A percentile compares a stretch with the other conserved stretches of the same genome.
Conservation (phyloP, 164 flowering plant species). For the Vitis amurensis region DNA sequence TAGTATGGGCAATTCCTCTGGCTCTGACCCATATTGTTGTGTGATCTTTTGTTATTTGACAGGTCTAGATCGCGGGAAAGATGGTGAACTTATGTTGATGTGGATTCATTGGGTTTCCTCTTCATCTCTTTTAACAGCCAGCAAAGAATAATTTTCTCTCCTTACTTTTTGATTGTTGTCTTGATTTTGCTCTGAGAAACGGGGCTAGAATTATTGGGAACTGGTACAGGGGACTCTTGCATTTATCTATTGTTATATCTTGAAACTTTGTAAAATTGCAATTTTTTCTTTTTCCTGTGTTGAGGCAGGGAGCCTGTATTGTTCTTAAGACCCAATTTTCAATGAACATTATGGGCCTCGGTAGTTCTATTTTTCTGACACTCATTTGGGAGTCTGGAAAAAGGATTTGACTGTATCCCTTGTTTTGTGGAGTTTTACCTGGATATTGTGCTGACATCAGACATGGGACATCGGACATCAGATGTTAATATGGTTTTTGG, state of each 20-base stretch:
- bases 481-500: no score
- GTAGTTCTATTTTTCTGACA: slow-evolving; percentile 13
- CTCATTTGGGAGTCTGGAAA: background rate
- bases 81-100: slow-evolving; percentile 46
- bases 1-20: no score
- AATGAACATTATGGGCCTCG: slow-evolving; percentile 14
- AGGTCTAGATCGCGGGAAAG: slow-evolving; percentile 64
- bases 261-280: slow-evolving; percentile 40
- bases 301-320: slow-evolving; percentile 23
- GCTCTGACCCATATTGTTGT: background rate
- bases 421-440: no score
- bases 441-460: no score
- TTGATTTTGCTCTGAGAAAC: slow-evolving; percentile 18
- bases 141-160: slow-evolving; percentile 23
- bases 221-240: slow-evolving; percentile 15
- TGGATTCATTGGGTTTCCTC: slow-evolving; percentile 3
- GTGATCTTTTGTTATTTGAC: slow-evolving; percentile 16
- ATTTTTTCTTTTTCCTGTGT: slow-evolving; percentile 6
- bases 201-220: slow-evolving; percentile 22
- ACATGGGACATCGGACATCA: no score
- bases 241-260: slow-evolving; percentile 29
- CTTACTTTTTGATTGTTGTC: slow-evolving; percentile 1
- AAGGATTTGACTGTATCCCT: background rate
- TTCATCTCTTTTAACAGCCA: slow-evolving; percentile 14
- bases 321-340: slow-evolving; percentile 14